Evolutionary conservation across 225 moss, liverwort and hornwort genomes (phyloP), one percentile per base, ranked within the genome.

Genomic region (Marchantia polymorpha): DNA sequence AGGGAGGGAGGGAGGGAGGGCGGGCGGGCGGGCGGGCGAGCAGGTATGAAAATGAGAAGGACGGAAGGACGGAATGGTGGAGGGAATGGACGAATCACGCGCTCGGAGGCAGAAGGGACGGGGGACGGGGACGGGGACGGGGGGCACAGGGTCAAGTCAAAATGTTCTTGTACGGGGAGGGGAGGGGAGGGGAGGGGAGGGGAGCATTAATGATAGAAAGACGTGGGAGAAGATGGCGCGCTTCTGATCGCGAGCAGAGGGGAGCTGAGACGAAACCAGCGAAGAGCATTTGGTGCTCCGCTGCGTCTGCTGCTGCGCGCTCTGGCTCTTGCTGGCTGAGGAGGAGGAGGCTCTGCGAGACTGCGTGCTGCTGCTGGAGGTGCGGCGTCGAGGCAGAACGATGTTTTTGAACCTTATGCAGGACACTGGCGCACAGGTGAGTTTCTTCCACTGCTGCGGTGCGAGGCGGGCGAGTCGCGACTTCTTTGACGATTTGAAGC

Each of bases 141-240:
- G 25, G 26, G 72, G 52, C n/a, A n/a, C n/a, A n/a, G n/a, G 39
- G 39, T 39, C 39, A 39, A 39, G 39, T 39, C 39, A 39, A 39
- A 31, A 47, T 9, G 46, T 69, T 69, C 69, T 69, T 69, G 20
- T 69, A 69, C 8, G 46, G 14, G 39, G 26, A 39, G 48, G 51
- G 50, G 47, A 20, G n/a, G 39, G 20, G 25, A 25, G 72, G 52
- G 50, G 52, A 72, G 25, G 10, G 52, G 25, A 52, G 52, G 14
- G 3, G 7, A 20, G 55, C 74, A 56, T 74, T 74, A 56, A 74
- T 74, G 74, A 56, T 30, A 54, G 74, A 74, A 74, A 29, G 74
- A 74, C 74, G 74, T 74, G 74, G 55, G 56, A 30, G 56, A 56
- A 74, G 74, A 56, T 72, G 72, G 74, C 74, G 74, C 74, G 74